Conservation (phyloP, 2,329 filamentous ascomycete species). For the Eutypa lata region DNA sequence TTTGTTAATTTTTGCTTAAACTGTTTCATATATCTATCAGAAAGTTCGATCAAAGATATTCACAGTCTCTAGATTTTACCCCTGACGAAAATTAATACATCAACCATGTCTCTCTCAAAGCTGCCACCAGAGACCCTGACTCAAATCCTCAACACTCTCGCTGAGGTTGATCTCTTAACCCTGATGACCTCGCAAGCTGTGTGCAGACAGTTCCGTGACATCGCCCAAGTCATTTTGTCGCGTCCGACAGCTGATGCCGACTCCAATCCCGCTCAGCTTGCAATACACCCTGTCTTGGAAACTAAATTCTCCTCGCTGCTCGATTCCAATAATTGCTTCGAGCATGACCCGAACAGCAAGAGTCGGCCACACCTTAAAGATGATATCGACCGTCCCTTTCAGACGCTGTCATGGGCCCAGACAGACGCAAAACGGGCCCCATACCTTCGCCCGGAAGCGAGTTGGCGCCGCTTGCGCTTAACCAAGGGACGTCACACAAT, state of each 20-base stretch:
- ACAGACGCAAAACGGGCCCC: slow-evolving; percentile 1
- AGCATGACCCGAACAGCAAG: too few relatives aligned
- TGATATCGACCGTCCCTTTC: background rate
- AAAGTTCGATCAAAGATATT: too few relatives aligned
- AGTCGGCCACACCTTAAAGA: too few relatives aligned
- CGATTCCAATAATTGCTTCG: background rate
- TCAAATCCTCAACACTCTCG: slow-evolving; percentile 7
- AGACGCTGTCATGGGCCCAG: slow-evolving; percentile 3
- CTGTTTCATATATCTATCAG: too few relatives aligned
- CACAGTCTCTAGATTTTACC: too few relatives aligned
- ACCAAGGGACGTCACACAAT: slow-evolving; percentile 2
- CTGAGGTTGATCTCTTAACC: slow-evolving; percentile 3
- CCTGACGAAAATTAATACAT: background rate
- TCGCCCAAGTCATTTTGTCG: slow-evolving; percentile 3
- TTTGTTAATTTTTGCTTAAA: too few relatives aligned
- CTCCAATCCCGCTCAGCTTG: background rate
- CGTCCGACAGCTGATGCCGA: background rate
- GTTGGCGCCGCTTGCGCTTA: slow-evolving; percentile 5
- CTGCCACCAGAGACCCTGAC: slow-evolving; percentile 8
- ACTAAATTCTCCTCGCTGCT: slow-evolving; percentile 1
- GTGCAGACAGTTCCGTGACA: slow-evolving; percentile 4
- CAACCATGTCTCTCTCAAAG: slow-evolving; percentile 5
- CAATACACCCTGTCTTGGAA: slow-evolving; percentile 1
- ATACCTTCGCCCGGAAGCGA: slow-evolving; percentile 5
- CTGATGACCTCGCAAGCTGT: slow-evolving; percentile 7